Percentiles rank a stretch among this genome's conserved stretches.
phyloP scores from a whole-genome alignment of 1,139 yeast genomes.

The Candida smagusa region DNA sequence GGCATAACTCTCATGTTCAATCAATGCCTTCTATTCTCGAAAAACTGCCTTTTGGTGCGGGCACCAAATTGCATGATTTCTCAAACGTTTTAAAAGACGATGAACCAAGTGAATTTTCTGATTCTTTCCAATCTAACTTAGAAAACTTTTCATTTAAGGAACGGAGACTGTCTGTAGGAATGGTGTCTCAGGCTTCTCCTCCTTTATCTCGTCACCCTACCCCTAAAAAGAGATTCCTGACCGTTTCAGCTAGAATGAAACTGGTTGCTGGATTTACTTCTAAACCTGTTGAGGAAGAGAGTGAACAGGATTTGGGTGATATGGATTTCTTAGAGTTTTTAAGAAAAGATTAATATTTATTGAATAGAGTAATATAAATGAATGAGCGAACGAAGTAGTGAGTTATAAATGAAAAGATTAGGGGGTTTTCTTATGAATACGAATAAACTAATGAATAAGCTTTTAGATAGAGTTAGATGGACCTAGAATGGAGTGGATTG shows the following conservation, averaged over 20 bases:
- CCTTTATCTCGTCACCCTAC: background rate
- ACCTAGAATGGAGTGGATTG: no score
- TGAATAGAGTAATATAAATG: background rate
- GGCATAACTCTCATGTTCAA: background rate
- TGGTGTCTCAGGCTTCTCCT: background rate
- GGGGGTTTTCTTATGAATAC: no score
- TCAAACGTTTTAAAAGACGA: slow-evolving; percentile 31
- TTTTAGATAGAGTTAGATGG: no score
- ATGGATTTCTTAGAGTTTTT: slow-evolving; percentile 51
- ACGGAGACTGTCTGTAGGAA: slow-evolving; percentile 4
- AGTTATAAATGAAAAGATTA: background rate
- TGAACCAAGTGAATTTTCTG: slow-evolving; percentile 19
- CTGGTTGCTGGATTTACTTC: slow-evolving; percentile 2
- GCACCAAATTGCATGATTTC: slow-evolving; percentile 31
- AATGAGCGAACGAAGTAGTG: background rate
- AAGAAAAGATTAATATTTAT: slow-evolving; percentile 21
- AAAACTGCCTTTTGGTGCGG: slow-evolving; percentile 9
- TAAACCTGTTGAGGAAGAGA: slow-evolving; percentile 4
- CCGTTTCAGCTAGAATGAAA: slow-evolving; percentile 2
- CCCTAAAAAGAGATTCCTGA: slow-evolving; percentile 1
- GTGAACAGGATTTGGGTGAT: slow-evolving; percentile 24
- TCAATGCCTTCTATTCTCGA: background rate
- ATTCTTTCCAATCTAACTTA: slow-evolving; percentile 29
- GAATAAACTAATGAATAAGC: no score
- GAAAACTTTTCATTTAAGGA: slow-evolving; percentile 28